Evolutionary conservation across 257 asterid species (phyloP).

Genomic region (Thymus mandschuricus): DNA sequence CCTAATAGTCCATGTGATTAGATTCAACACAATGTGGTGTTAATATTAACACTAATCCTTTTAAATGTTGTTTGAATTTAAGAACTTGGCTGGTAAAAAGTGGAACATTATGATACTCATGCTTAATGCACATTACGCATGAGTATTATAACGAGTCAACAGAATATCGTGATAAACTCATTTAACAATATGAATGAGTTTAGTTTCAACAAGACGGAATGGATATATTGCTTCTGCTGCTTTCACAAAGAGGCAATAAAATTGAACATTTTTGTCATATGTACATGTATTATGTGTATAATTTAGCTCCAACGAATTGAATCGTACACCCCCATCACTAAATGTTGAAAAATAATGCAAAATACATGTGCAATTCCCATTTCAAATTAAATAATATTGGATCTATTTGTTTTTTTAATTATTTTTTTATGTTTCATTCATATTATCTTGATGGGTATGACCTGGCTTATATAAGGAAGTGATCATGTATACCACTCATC

Average conservation of each 20-base stretch:
- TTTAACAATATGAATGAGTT: no score
- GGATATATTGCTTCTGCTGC: no score
- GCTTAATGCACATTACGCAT: no score
- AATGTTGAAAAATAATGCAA: neutral
- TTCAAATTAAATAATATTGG: neutral
- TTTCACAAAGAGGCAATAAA: no score
- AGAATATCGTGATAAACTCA: no score
- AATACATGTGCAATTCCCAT: neutral
- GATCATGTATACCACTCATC: slow-evolving; percentile 14
- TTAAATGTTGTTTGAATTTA: neutral
- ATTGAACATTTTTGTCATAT: no score
- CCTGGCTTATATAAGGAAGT: neutral
- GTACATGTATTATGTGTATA: no score
- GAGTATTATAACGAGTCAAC: no score
- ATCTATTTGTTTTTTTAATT: neutral
- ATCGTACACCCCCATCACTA: neutral
- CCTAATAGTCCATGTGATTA: neutral
- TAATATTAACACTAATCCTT: neutral
- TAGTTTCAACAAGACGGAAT: no score
- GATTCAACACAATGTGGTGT: neutral
- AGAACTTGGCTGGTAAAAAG: neutral
- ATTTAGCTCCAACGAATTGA: neutral
- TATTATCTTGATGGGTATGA: neutral
- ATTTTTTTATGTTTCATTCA: neutral
- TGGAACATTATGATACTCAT: neutral